Evolutionary conservation across 2,329 filamentous ascomycete species (phyloP).

Genomic region (Cryphonectria naterciae): DNA sequence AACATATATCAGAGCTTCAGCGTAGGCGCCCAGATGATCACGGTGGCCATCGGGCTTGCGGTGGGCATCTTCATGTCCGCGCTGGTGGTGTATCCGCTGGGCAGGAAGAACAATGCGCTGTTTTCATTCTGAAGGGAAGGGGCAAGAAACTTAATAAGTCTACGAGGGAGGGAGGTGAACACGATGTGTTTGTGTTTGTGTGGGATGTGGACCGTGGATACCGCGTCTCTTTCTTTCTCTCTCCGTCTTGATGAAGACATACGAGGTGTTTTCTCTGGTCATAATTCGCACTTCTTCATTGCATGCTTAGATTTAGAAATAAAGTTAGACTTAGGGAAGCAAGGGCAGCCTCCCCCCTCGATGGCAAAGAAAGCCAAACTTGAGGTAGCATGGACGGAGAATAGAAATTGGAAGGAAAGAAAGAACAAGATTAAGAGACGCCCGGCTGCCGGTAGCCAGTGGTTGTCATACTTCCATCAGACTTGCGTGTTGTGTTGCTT

Average conservation of each 20-base stretch:
- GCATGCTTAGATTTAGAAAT: background rate
- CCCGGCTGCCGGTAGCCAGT: background rate
- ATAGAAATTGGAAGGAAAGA: too few relatives aligned
- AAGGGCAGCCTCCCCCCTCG: background rate
- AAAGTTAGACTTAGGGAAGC: background rate
- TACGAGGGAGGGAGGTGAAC: background rate
- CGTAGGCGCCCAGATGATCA: constrained; percentile 25
- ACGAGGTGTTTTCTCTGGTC: background rate
- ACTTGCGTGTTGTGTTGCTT: too few relatives aligned
- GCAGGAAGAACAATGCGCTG: constrained; percentile 13
- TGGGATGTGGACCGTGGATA: background rate
- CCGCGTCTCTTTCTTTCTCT: background rate
- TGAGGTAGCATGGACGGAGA: background rate
- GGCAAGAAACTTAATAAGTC: too few relatives aligned
- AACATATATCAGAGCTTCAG: constrained; percentile 25
- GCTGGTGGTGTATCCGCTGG: constrained; percentile 16
- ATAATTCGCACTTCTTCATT: background rate
- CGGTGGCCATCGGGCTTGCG: constrained; percentile 18
- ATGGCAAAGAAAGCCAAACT: background rate
- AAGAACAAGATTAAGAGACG: background rate
- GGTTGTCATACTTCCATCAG: background rate
- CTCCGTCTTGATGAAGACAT: background rate
- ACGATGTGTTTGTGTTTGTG: background rate
- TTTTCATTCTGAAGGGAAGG: constrained; percentile 11
- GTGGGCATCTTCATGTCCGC: constrained; percentile 19